Conservation (phyloP, 176 grass and related monocot species). For the Oryza punctata region DNA sequence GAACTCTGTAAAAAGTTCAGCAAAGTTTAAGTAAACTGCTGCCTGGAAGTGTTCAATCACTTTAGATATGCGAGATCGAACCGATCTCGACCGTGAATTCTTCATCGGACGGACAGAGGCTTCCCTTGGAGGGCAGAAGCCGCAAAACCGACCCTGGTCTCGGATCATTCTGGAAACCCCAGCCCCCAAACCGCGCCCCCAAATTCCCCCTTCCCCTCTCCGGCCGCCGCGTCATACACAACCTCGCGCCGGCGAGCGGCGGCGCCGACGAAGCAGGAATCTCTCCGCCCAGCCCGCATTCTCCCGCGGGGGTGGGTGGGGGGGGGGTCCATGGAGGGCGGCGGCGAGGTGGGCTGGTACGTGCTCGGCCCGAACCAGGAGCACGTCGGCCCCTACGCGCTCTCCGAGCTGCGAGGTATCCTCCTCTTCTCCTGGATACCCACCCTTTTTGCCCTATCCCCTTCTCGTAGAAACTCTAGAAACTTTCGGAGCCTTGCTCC, state of each 20-base stretch:
- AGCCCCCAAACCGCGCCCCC: neutral
- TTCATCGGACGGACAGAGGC: constrained; percentile 17
- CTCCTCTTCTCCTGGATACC: neutral
- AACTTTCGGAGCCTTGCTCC: neutral
- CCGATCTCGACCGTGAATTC: neutral
- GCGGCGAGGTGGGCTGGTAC: constrained; percentile 69
- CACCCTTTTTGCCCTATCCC: neutral
- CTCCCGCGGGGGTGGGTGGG: neutral
- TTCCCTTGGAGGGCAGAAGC: neutral
- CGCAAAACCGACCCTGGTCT: constrained; percentile 14
- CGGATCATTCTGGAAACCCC: constrained; percentile 35
- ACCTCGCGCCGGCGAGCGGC: neutral
- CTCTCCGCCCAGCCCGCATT: neutral
- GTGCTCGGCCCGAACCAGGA: constrained; percentile 87
- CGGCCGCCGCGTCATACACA: neutral
- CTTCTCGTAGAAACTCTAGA: neutral
- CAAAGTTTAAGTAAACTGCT: too few relatives aligned
- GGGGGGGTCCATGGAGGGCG: constrained; percentile 50
- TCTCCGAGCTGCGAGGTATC: constrained; percentile 74
- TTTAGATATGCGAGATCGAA: neutral
- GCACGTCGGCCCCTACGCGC: constrained; percentile 73
- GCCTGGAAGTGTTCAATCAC: too few relatives aligned
- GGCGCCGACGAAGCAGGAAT: neutral
- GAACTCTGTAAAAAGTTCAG: too few relatives aligned
- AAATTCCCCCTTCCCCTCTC: neutral